Evolutionary conservation across 2,329 filamentous ascomycete species (phyloP), one percentile per base, ranked within the genome.

Genomic region (Trichoderma sp.): DNA sequence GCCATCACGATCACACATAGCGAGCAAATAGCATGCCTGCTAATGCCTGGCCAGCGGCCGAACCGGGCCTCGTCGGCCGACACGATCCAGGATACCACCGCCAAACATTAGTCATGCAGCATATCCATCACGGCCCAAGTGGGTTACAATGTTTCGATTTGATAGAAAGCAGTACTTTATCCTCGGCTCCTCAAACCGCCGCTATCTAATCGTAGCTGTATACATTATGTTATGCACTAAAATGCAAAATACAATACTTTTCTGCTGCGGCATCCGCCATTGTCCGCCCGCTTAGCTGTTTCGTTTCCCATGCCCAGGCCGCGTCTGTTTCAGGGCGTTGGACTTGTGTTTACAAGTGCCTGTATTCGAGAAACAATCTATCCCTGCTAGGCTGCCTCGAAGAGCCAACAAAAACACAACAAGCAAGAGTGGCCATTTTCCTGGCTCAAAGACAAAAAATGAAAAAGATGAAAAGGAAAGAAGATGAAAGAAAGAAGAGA

Each of bases 301-400:
- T 67, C 54, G 64, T 59, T 67, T 52, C 64, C 39, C 39, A 37
- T 50, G 53, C 45, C 54, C 29, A 37, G 54, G 25, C 35, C 34
- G 52, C 54, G 54, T 50, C 39, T 56, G 64, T 67, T 67, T 67
- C 64, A 67, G 54, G 25, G 39, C 54, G 42, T 39, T 67, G 63
- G 42, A 58, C 52, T 34, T 54, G 25, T 48, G 42, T 1, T n/a
- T 19, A 19, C 42, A 45, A 27, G 50, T 54, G 27, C 27, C 27
- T 54, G 27, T 34, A 39, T 32, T 50, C 42, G 35, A 59, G 53
- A 67, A 59, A 35, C 64, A 58, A 37, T 29, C 25, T 34, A 52
- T 27, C 64, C 64, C 64, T 59, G 64, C 64, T 58, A 66, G 64
- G 42, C 53, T 52, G 54, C 53, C 29, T 52, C 29, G 25, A 37